Base-by-base conservation (phyloP, 495 filamentous ascomycete species). In the Xylaria longipes region DNA sequence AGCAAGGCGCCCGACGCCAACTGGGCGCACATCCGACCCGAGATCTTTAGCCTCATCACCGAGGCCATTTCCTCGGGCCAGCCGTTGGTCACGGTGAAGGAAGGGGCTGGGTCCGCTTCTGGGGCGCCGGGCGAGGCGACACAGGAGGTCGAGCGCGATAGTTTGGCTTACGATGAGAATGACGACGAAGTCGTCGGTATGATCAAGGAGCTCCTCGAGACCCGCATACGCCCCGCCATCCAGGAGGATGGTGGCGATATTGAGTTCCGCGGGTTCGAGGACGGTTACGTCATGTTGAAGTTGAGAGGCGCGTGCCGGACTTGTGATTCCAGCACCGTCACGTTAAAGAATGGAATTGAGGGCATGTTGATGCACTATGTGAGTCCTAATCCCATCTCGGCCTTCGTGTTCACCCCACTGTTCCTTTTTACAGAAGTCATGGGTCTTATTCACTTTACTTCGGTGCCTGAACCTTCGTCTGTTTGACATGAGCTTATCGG, bases 191-290 rank as follows among this genome's bases (percentile, higher is more conserved):
- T 97, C 12, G 90, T 98, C 35, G 90, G 93, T 68, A 98, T 98
- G 96, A 97, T 99, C 81, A 97, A 98, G 82, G 96, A 99, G 83
- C 82, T 99, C n/a, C 83, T 99, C 65, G 97, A 99, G 82, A 99
- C 97, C 27, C 84, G 96, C 63, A 97, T 99, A 75, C 85, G 96
- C 50, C 96, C 96, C 2, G 91, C 96, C 5, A 99, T 99, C 69
- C 95, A 97, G 81, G 95, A 99, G 78, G 96, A 99, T 72, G 96
- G 96, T 25, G 96, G 96, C 14, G 96, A 99, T 81, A 97, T 99
- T 77, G 96, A 98, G 82, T 93, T 94, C 75, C 85, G 92, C 4
- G 95, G 95, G 4, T 98, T 98, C 73, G 88, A 94, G 76, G 87
- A 96, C 72, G 96, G 96, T 0, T 87, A 91, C 65, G 96, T 99